Evolutionary conservation across 352 stramenopile genomes (phyloP).

Genomic region (Phytophthora lateralis): DNA sequence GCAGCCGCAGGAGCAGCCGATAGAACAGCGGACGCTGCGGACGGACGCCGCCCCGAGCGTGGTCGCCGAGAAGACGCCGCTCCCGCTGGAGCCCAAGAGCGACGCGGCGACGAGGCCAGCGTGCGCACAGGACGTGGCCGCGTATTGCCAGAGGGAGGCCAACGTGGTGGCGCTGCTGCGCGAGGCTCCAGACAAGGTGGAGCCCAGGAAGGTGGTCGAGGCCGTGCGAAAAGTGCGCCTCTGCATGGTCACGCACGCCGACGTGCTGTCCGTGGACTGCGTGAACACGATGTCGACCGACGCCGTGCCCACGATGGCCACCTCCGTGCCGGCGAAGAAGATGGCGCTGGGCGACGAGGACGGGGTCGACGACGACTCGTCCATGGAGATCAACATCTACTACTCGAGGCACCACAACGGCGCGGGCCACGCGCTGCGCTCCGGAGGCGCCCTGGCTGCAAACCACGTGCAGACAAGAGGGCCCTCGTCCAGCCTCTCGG

Average conservation of each 20-base stretch:
- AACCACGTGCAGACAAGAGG: conserved; percentile 37
- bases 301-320: conserved; percentile 23
- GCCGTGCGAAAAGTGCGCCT: conserved; percentile 51
- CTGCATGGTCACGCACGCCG: conserved; percentile 59
- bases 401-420: conserved; percentile 58
- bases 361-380: conserved; percentile 49
- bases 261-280: conserved; percentile 59
- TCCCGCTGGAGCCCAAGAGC: conserved; percentile 1
- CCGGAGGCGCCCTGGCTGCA: conserved; percentile 22
- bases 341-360: conserved; percentile 17
- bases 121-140: conserved; percentile 46
- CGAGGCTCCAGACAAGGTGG: conserved; percentile 35
- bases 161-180: conserved; percentile 59
- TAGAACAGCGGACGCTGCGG: conserved; percentile 4
- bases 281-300: conserved; percentile 47
- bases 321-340: conserved; percentile 21
- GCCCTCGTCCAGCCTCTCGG: conserved; percentile 22
- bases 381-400: conserved; percentile 63
- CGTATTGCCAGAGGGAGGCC: conserved; percentile 53
- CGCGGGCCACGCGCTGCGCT: conserved; percentile 37
- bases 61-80: not conserved
- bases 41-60: not conserved
- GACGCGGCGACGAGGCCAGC: conserved; percentile 17
- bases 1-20: conserved; percentile 11
- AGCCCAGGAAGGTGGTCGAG: conserved; percentile 40